Conservation (phyloP, 768 basidiomycete genomes). For the Multifurca ochricompacta region DNA sequence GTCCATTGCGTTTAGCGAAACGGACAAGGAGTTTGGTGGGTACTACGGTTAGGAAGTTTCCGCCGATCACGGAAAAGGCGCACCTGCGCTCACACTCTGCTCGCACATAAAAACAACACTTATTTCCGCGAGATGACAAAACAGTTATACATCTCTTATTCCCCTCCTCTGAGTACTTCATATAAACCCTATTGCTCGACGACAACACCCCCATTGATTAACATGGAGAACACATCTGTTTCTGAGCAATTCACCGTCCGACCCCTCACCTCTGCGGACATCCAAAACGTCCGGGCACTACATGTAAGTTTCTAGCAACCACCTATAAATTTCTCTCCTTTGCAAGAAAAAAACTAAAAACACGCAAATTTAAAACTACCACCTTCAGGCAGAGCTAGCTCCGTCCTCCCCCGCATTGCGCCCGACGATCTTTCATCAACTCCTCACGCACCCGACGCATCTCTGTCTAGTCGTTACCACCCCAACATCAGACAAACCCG, state of each 20-base stretch:
- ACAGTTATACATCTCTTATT: background rate
- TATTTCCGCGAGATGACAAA: conserved; percentile 15
- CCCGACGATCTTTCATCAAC: conserved; percentile 18
- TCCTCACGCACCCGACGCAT: conserved; percentile 16
- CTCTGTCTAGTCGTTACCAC: conserved; percentile 14
- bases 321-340: background rate
- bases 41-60: too few species aligned
- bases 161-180: conserved; percentile 7
- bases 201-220: background rate
- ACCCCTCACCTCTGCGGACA: conserved; percentile 17
- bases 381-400: conserved; percentile 1
- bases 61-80: too few species aligned
- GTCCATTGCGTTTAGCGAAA: background rate
- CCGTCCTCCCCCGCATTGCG: conserved; percentile 6
- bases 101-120: background rate
- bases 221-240: conserved; percentile 14
- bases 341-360: background rate
- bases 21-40: too few species aligned
- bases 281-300: conserved; percentile 11
- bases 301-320: conserved; percentile 4
- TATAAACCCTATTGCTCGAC: background rate
- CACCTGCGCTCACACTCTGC: background rate
- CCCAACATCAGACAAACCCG: conserved; percentile 11
- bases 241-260: conserved; percentile 16
- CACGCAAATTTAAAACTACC: too few species aligned